phyloP scores from a whole-genome alignment of 495 filamentous ascomycete genomes.

The Neurospora tetrasperma region DNA sequence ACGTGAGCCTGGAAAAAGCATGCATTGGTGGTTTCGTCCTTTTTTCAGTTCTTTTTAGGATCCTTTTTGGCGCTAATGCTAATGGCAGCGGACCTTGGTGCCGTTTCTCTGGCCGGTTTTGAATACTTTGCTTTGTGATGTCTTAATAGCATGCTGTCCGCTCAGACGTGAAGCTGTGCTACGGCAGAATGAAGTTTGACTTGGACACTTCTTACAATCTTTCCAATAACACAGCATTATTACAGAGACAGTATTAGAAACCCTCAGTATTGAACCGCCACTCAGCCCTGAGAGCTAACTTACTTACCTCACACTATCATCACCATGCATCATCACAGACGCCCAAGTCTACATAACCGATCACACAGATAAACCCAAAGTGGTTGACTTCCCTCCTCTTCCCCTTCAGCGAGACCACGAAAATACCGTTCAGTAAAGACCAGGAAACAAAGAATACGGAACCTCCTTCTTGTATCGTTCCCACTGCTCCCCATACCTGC shows the following conservation, averaged over 20 bases:
- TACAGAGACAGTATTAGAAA: not conserved
- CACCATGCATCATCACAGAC: not conserved
- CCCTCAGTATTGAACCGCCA: not conserved
- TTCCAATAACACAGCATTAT: not conserved
- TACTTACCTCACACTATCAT: not conserved
- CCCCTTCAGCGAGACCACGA: not conserved
- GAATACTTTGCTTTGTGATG: not conserved
- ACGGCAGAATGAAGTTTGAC: not conserved
- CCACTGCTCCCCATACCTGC: constrained; percentile 37
- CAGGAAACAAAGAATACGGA: constrained; percentile 35
- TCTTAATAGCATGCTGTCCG: not conserved
- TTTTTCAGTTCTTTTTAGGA: not conserved
- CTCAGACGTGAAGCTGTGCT: not conserved
- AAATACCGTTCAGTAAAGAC: constrained; percentile 21
- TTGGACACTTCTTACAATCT: not conserved
- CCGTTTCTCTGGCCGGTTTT: not conserved
- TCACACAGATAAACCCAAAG: not conserved
- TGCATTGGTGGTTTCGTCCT: not conserved
- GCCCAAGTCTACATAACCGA: not conserved
- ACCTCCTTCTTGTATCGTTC: constrained; percentile 32
- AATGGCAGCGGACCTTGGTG: not conserved
- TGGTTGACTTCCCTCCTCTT: not conserved
- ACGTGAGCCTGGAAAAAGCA: not conserved
- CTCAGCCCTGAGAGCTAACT: not conserved
- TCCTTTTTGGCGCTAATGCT: not conserved